Percentiles rank a stretch among this genome's conserved stretches.
phyloP scores from a whole-genome alignment of 1,139 yeast species.

The Meyerozyma carpophila region DNA sequence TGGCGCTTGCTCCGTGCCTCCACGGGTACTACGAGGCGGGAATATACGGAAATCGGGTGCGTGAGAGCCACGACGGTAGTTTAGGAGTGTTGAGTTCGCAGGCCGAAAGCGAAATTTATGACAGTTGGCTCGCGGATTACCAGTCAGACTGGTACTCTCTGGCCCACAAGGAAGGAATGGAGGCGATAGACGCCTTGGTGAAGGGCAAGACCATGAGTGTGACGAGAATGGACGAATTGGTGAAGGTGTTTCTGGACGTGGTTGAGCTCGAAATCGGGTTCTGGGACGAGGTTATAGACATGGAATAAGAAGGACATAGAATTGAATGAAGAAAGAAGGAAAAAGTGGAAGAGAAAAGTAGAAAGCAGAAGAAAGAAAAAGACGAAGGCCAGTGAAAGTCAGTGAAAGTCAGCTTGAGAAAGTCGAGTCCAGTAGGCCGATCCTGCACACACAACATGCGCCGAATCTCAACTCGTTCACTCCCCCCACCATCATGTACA shows the following conservation, averaged over 20 bases:
- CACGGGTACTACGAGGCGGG: slow-evolving; percentile 66
- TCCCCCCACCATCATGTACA: slow-evolving; percentile 27
- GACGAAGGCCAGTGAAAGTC: no score
- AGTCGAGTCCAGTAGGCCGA: no score
- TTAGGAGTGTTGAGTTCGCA: slow-evolving; percentile 9
- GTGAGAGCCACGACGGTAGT: slow-evolving; percentile 7
- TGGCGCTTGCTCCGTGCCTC: slow-evolving; percentile 73
- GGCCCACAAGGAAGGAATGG: slow-evolving; percentile 47
- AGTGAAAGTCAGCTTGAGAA: no score
- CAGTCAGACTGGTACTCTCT: slow-evolving; percentile 48
- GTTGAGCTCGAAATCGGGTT: slow-evolving; percentile 55
- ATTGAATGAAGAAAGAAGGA: no score
- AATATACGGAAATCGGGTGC: slow-evolving; percentile 15
- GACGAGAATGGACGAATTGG: slow-evolving; percentile 43
- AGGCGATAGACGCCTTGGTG: slow-evolving; percentile 40
- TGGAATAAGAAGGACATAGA: no score
- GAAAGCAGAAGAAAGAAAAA: no score
- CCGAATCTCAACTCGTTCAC: slow-evolving; percentile 1
- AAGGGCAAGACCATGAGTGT: slow-evolving; percentile 23
- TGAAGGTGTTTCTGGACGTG: slow-evolving; percentile 55
- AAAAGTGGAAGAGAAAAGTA: no score
- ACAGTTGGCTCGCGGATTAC: slow-evolving; percentile 61
- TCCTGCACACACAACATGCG: slow-evolving; percentile 1
- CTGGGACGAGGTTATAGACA: slow-evolving; percentile 51
- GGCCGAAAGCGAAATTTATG: slow-evolving; percentile 30